Percentiles rank a stretch among this genome's conserved stretches.
Conservation (phyloP, 179 eudicot genomes). For the Corrigiola litoralis region DNA sequence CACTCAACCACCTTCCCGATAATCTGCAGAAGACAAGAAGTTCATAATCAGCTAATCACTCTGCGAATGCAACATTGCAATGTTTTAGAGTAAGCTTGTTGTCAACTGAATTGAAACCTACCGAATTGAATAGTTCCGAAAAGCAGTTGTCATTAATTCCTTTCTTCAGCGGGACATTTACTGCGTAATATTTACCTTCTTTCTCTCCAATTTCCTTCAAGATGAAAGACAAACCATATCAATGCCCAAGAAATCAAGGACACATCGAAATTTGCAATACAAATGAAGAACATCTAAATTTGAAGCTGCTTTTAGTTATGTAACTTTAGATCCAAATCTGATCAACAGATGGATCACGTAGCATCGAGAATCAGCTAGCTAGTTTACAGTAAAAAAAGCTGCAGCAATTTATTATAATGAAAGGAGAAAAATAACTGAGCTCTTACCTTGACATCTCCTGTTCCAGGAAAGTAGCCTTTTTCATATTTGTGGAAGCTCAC, state of each 20-base stretch:
- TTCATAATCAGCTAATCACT: not conserved
- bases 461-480: slow-evolving; percentile 91
- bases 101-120: slow-evolving; percentile 25
- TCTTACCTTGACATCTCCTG: slow-evolving; percentile 93
- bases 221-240: slow-evolving; percentile 11
- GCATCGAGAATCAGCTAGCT: not conserved
- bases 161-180: slow-evolving; percentile 93
- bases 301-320: not conserved
- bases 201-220: slow-evolving; percentile 86
- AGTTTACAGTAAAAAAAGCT: not conserved
- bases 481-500: slow-evolving; percentile 97
- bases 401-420: not conserved
- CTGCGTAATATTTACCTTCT: slow-evolving; percentile 92
- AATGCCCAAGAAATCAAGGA: not conserved
- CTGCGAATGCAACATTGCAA: not conserved
- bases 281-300: not conserved
- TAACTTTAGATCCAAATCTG: not conserved
- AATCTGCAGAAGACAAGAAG: slow-evolving; percentile 39
- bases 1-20: slow-evolving; percentile 89
- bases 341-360: not conserved
- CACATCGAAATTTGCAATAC: not conserved
- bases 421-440: not conserved
- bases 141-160: slow-evolving; percentile 93
- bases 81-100: not conserved
- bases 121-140: slow-evolving; percentile 79